These are phyloP conservation scores for Penicillium paxilli DNA, from an alignment of 495 filamentous ascomycete genomes.

Conservation along the genomic window DNA sequence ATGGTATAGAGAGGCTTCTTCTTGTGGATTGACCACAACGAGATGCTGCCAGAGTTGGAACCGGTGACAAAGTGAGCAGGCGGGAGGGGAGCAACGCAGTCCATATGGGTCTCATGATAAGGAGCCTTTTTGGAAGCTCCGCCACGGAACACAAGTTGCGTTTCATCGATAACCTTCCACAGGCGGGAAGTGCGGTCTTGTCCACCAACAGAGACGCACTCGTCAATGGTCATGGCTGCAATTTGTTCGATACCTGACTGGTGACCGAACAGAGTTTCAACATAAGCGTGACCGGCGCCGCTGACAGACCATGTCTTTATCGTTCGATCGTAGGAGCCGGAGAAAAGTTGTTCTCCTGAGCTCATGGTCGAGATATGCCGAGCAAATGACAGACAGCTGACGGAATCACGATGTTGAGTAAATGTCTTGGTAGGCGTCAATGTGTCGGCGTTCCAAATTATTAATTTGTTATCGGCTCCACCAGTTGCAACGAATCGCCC, in stretches of 20 bases:
- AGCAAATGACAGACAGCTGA: slow-evolving; percentile 82
- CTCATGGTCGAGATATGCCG: slow-evolving; percentile 64
- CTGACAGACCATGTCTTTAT: slow-evolving; percentile 83
- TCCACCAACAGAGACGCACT: slow-evolving; percentile 86
- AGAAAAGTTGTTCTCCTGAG: slow-evolving; percentile 80
- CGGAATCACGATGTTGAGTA: slow-evolving; percentile 84
- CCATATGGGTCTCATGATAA: slow-evolving; percentile 81
- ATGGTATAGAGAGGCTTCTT: slow-evolving; percentile 91
- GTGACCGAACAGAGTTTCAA: slow-evolving; percentile 95
- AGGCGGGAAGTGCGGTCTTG: slow-evolving; percentile 89
- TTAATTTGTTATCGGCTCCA: slow-evolving; percentile 73
- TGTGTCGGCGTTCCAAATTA: slow-evolving; percentile 81
- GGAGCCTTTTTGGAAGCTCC: slow-evolving; percentile 56
- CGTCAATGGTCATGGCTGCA: slow-evolving; percentile 78
- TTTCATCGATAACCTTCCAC: slow-evolving; percentile 97
- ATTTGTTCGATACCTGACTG: slow-evolving; percentile 86
- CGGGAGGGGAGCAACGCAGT: slow-evolving; percentile 85
- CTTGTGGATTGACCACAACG: slow-evolving; percentile 87
- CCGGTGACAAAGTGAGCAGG: slow-evolving; percentile 91
- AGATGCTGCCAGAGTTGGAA: slow-evolving; percentile 81
- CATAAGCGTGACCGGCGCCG: slow-evolving; percentile 63
- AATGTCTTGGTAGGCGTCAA: slow-evolving; percentile 81
- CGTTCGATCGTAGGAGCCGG: slow-evolving; percentile 82
- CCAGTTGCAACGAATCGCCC: slow-evolving; percentile 92
- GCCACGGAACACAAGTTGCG: slow-evolving; percentile 91